phyloP scores from a whole-genome alignment of 2,329 filamentous ascomycete genomes.

The Cladophialophora bantiana region DNA sequence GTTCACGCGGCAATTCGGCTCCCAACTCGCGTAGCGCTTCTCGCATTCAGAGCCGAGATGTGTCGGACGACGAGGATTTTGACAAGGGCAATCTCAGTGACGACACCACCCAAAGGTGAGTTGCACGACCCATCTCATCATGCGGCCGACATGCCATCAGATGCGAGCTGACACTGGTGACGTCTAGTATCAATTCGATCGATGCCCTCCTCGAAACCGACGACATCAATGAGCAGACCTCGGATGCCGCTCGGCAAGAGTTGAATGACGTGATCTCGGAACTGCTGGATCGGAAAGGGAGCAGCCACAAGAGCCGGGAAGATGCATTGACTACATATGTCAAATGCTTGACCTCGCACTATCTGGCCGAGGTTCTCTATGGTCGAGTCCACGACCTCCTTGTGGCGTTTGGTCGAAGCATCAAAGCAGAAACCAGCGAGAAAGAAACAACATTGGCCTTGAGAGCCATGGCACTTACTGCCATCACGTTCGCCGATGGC shows the following conservation, averaged over 20 bases:
- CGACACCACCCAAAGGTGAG: slow-evolving; percentile 64
- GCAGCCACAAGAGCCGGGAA: slow-evolving; percentile 74
- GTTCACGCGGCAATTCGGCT: slow-evolving; percentile 61
- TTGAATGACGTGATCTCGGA: slow-evolving; percentile 72
- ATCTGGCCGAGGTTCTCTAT: slow-evolving; percentile 68
- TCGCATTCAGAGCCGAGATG: slow-evolving; percentile 61
- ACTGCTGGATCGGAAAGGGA: slow-evolving; percentile 78
- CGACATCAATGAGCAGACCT: slow-evolving; percentile 59
- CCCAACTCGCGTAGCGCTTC: slow-evolving; percentile 62
- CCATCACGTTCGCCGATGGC: slow-evolving; percentile 71
- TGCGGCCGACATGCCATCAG: not conserved
- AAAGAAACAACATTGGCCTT: slow-evolving; percentile 74
- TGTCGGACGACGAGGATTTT: slow-evolving; percentile 65
- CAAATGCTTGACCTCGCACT: slow-evolving; percentile 72
- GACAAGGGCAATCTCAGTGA: slow-evolving; percentile 60
- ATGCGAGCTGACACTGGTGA: slow-evolving; percentile 23
- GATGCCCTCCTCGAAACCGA: slow-evolving; percentile 66
- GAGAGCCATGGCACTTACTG: slow-evolving; percentile 73
- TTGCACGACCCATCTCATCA: slow-evolving; percentile 16
- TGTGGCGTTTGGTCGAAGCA: slow-evolving; percentile 70
- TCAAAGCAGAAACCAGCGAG: slow-evolving; percentile 72
- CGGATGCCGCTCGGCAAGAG: slow-evolving; percentile 66
- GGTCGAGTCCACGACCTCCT: slow-evolving; percentile 67
- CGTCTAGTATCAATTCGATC: slow-evolving; percentile 66
- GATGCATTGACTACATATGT: slow-evolving; percentile 67